Evolutionary conservation across 768 basidiomycete genomes (phyloP).

Genomic region (Candolleomyces eurysporus): DNA sequence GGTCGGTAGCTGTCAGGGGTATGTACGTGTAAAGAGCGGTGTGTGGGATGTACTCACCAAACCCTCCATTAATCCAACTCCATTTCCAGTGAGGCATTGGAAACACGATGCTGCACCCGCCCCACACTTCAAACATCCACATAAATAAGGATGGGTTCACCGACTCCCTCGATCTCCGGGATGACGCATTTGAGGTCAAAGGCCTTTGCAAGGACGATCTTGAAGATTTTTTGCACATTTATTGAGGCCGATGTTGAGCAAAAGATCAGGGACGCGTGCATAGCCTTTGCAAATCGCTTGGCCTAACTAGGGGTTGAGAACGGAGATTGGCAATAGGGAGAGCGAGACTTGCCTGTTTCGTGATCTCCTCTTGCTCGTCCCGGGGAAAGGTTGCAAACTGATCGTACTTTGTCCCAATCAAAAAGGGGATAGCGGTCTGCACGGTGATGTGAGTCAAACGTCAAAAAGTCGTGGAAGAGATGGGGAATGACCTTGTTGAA

Average conservation of each 20-base stretch:
- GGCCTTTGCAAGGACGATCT: constrained; percentile 94
- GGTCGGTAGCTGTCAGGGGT: too few species aligned
- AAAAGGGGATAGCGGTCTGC: constrained; percentile 96
- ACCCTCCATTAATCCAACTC: too few species aligned
- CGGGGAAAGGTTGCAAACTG: constrained; percentile 92
- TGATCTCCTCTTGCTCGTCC: constrained; percentile 99
- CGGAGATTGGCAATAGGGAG: not conserved
- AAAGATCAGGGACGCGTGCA: constrained; percentile 99
- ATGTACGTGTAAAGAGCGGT: too few species aligned
- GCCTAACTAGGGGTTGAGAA: constrained; percentile 50
- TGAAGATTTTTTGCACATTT: constrained; percentile 99
- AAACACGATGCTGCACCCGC: not conserved
- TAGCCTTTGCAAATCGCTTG: constrained; percentile 96
- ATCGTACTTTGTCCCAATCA: constrained; percentile 99
- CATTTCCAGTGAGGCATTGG: too few species aligned
- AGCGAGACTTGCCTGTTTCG: constrained; percentile 72
- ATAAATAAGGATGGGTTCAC: constrained; percentile 93
- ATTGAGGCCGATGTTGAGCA: constrained; percentile 98
- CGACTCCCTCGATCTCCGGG: constrained; percentile 95
- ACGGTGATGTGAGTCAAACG: not conserved
- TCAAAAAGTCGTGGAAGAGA: not conserved
- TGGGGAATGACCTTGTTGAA: constrained; percentile 88
- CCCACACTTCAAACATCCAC: constrained; percentile 62
- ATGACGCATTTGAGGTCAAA: constrained; percentile 99
- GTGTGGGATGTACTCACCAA: too few species aligned